Evolutionary conservation across 2,329 filamentous ascomycete species (phyloP).

Genomic region (Fusarium sp.): DNA sequence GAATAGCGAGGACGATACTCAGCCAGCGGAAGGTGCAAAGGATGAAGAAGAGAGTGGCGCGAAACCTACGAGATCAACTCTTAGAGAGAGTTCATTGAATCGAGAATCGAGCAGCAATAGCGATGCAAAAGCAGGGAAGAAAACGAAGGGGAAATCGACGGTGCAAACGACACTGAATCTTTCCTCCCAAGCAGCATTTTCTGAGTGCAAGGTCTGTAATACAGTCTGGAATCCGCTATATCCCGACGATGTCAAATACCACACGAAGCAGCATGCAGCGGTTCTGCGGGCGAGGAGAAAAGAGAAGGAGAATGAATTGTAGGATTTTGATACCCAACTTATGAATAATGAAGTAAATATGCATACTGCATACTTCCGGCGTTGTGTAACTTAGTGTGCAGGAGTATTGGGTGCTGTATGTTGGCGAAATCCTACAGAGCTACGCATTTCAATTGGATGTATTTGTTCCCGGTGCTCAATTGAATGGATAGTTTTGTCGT

Average conservation of each 20-base stretch:
- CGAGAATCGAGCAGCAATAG: slow-evolving; percentile 6
- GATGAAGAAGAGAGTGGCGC: not conserved
- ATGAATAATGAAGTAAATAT: slow-evolving; percentile 26
- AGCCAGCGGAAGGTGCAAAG: not conserved
- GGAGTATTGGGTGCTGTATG: not conserved
- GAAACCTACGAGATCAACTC: not conserved
- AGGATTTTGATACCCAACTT: slow-evolving; percentile 40
- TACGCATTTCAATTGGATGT: not conserved
- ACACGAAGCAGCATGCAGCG: slow-evolving; percentile 54
- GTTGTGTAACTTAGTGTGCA: not conserved
- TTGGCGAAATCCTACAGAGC: not conserved
- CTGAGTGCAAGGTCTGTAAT: slow-evolving; percentile 57
- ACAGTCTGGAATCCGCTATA: slow-evolving; percentile 58
- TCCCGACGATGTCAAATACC: slow-evolving; percentile 57
- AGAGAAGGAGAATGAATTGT: slow-evolving; percentile 37
- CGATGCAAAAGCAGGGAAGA: slow-evolving; percentile 33
- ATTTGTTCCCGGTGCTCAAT: not conserved
- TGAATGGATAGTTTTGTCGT: not conserved
- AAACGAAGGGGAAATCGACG: slow-evolving; percentile 39
- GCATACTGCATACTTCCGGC: too few relatives aligned
- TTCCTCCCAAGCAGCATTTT: slow-evolving; percentile 55
- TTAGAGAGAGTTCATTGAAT: not conserved
- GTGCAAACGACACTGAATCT: slow-evolving; percentile 60
- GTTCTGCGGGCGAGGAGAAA: slow-evolving; percentile 47
- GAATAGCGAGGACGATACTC: not conserved